These are phyloP conservation scores for Jaltomata sinuosa DNA, from an alignment of 257 asterid species.

Conservation along the genomic window DNA sequence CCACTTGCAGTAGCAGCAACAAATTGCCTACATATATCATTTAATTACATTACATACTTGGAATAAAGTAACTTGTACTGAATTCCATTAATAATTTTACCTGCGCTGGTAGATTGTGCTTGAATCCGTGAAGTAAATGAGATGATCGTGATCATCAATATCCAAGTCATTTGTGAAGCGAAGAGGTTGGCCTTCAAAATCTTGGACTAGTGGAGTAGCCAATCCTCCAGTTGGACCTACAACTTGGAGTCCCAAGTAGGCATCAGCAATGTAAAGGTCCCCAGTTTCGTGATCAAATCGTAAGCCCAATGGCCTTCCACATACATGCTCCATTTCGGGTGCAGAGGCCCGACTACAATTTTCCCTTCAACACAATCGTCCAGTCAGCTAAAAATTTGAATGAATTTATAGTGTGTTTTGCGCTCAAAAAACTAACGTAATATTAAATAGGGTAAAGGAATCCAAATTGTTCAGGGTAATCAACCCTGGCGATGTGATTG, in stretches of 20 bases:
- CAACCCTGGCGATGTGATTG: too few relatives aligned
- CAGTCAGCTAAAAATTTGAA: too few relatives aligned
- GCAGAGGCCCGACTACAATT: slow-evolving; percentile 34
- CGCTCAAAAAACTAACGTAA: too few relatives aligned
- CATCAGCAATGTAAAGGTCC: slow-evolving; percentile 66
- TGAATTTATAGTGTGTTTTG: too few relatives aligned
- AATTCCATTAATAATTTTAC: too few relatives aligned
- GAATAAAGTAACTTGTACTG: too few relatives aligned
- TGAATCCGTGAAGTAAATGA: slow-evolving; percentile 55
- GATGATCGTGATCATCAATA: slow-evolving; percentile 42
- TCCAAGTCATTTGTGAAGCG: slow-evolving; percentile 65
- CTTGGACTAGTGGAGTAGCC: slow-evolving; percentile 35
- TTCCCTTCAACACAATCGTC: slow-evolving; percentile 23
- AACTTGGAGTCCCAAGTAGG: slow-evolving; percentile 58
- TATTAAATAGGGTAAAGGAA: too few relatives aligned
- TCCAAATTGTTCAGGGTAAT: too few relatives aligned
- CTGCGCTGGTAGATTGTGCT: slow-evolving; percentile 48
- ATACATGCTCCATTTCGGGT: slow-evolving; percentile 47
- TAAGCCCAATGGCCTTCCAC: slow-evolving; percentile 71
- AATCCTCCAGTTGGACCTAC: slow-evolving; percentile 57
- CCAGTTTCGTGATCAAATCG: slow-evolving; percentile 40
- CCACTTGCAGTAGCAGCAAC: slow-evolving; percentile 25
- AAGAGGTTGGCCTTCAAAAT: slow-evolving; percentile 37
- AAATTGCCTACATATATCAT: slow-evolving; percentile 47
- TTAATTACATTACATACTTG: slow-evolving; percentile 14